Evolutionary conservation across 352 stramenopile species (phyloP).

Genomic region (Phytophthora kernoviae): DNA sequence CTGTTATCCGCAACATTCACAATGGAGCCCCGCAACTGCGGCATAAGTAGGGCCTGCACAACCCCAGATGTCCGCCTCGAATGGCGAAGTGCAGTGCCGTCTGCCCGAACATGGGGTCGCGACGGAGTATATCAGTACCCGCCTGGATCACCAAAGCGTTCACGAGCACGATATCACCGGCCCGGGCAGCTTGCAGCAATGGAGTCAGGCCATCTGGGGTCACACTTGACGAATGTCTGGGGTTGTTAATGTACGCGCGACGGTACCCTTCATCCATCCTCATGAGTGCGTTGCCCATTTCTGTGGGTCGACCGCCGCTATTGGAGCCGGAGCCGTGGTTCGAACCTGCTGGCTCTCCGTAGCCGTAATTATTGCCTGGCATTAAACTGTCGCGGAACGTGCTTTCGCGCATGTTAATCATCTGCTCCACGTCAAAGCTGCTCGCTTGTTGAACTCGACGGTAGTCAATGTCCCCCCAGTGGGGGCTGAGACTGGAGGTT

Average conservation of each 20-base stretch:
- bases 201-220: slow-evolving; percentile 69
- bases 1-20: slow-evolving; percentile 75
- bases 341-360: slow-evolving; percentile 14
- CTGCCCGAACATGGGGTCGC: slow-evolving; percentile 69
- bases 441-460: slow-evolving; percentile 36
- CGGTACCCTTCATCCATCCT: slow-evolving; percentile 74
- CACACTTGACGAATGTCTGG: slow-evolving; percentile 11
- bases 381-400: slow-evolving; percentile 62
- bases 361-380: slow-evolving; percentile 15
- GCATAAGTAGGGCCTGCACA: slow-evolving; percentile 71
- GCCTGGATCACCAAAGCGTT: slow-evolving; percentile 76
- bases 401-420: slow-evolving; percentile 58
- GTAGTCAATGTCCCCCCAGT: slow-evolving; percentile 28
- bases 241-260: slow-evolving; percentile 40
- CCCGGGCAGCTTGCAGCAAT: slow-evolving; percentile 61
- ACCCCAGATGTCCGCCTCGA: slow-evolving; percentile 66
- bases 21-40: slow-evolving; percentile 63
- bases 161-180: slow-evolving; percentile 66
- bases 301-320: slow-evolving; percentile 37
- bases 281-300: slow-evolving; percentile 76
- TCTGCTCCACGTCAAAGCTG: slow-evolving; percentile 72
- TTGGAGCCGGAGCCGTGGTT: slow-evolving; percentile 26
- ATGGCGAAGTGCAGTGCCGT: slow-evolving; percentile 77
- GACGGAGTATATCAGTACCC: slow-evolving; percentile 68
- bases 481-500: slow-evolving; percentile 4